Conservation (phyloP, 495 filamentous ascomycete species). For the Talaromyces proteolyticus region DNA sequence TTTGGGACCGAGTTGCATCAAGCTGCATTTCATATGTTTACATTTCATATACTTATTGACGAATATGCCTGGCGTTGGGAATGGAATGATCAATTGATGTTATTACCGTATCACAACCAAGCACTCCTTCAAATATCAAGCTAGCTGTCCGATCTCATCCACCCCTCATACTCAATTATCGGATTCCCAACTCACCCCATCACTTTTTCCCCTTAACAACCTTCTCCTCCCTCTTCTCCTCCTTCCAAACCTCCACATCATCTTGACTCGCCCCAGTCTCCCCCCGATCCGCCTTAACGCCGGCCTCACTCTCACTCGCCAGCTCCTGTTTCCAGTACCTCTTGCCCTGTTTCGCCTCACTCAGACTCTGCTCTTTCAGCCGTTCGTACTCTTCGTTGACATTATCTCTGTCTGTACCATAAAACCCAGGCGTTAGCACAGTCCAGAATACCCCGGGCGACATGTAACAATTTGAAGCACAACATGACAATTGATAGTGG, state of each 20-base stretch:
- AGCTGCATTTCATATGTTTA: too few species aligned
- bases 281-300: conserved; percentile 65
- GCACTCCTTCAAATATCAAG: background rate
- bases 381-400: conserved; percentile 48
- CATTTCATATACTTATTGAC: too few species aligned
- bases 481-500: too few species aligned
- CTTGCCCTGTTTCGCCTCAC: conserved; percentile 67
- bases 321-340: conserved; percentile 77
- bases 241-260: background rate
- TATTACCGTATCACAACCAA: background rate
- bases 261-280: conserved; percentile 68
- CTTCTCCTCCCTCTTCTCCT: background rate
- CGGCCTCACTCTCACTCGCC: conserved; percentile 74
- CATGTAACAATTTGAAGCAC: too few species aligned
- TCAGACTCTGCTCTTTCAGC: conserved; percentile 66
- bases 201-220: background rate
- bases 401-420: conserved; percentile 29
- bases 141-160: too few species aligned
- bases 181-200: background rate
- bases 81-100: too few species aligned
- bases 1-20: conserved; percentile 12
- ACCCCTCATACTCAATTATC: background rate
- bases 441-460: too few species aligned
- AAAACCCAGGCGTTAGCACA: too few species aligned
- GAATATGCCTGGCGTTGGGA: too few species aligned